Conservation (phyloP, 108 stramenopile species). For the Cylindrotheca fusiformis region DNA sequence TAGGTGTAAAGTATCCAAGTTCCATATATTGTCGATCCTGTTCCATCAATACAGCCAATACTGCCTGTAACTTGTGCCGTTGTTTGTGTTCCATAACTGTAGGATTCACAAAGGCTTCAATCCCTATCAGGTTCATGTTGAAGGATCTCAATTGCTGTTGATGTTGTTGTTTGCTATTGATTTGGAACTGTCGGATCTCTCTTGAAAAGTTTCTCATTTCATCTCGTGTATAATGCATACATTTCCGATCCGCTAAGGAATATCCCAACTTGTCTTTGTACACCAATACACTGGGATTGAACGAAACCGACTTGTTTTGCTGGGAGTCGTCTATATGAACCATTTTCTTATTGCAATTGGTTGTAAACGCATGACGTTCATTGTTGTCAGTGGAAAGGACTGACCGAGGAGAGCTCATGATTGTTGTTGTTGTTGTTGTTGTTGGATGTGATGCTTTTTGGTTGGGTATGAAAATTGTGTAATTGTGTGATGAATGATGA, state of each 20-base stretch:
- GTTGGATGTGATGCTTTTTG: too few species aligned
- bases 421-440: too few species aligned
- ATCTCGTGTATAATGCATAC: not conserved
- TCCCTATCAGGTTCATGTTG: not conserved
- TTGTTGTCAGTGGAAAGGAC: too few species aligned
- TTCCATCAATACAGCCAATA: conserved; percentile 13
- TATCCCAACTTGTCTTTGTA: not conserved
- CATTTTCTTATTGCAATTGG: too few species aligned
- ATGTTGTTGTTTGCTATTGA: not conserved
- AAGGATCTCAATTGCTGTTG: not conserved
- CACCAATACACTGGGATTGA: not conserved
- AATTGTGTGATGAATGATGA: too few species aligned
- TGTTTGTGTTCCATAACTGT: conserved; percentile 5
- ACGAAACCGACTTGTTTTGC: too few species aligned
- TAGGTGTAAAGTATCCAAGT: not conserved
- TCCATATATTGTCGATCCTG: conserved; percentile 14
- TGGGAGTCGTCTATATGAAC: too few species aligned
- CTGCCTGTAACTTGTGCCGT: not conserved
- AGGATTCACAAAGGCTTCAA: not conserved
- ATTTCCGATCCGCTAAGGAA: not conserved
- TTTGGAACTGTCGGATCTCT: not conserved
- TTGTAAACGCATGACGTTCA: too few species aligned
- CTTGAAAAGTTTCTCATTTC: not conserved
- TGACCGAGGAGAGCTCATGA: too few species aligned
- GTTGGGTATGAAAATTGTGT: too few species aligned